A percentile compares a stretch with the other conserved stretches of the same genome.
These are phyloP conservation scores for Entomortierella parvispora DNA, from an alignment of 192 early-diverging fungal genomes.

Conservation along the genomic window DNA sequence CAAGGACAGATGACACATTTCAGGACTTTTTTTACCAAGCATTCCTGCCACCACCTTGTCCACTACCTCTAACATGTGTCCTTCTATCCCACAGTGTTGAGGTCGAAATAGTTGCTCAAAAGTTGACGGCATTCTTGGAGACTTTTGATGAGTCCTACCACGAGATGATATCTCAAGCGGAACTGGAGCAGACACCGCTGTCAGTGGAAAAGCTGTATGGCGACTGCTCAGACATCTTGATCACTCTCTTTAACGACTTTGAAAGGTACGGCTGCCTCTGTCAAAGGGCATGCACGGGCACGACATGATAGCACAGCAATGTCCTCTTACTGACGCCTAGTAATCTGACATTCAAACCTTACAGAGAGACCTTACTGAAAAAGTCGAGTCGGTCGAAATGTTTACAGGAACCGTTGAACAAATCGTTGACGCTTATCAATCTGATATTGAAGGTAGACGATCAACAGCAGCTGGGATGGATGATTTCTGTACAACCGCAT, in stretches of 20 bases:
- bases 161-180: slow-evolving; percentile 35
- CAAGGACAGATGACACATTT: no score
- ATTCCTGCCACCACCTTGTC: no score
- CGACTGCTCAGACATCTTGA: slow-evolving; percentile 50
- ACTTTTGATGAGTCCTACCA: slow-evolving; percentile 51
- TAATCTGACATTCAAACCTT: no score
- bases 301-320: no score
- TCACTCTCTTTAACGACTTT: slow-evolving; percentile 33
- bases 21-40: no score
- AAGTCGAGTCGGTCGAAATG: slow-evolving; percentile 32
- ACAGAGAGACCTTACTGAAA: slow-evolving; percentile 26
- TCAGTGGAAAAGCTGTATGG: slow-evolving; percentile 48
- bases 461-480: no score
- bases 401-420: slow-evolving; percentile 46
- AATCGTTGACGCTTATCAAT: slow-evolving; percentile 31
- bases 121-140: slow-evolving; percentile 39
- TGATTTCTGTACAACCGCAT: not conserved
- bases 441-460: slow-evolving; percentile 45
- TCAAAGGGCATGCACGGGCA: no score
- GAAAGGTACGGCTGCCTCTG: slow-evolving; percentile 32
- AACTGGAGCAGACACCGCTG: slow-evolving; percentile 30
- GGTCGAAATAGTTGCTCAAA: slow-evolving; percentile 40
- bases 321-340: no score
- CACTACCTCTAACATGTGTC: no score
- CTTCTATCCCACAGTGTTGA: slow-evolving; percentile 17